Conservation (phyloP, 441 rosid genomes). For the Erodium chrysanthum region DNA sequence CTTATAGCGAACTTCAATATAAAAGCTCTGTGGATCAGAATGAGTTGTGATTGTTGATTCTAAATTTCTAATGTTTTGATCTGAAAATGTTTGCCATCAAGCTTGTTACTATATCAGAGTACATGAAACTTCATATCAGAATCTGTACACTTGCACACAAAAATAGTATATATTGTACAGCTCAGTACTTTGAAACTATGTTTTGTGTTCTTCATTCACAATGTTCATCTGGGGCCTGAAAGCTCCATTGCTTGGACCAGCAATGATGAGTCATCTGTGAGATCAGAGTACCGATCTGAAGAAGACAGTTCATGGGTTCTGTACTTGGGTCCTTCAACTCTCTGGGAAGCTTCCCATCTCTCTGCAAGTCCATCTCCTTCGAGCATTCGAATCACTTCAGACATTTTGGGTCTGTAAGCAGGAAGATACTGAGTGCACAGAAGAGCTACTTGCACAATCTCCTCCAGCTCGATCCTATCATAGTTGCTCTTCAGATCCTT, state of each 20-base stretch:
- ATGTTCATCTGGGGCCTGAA: constrained; percentile 66
- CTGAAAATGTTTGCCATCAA: no score
- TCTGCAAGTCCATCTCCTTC: constrained; percentile 93
- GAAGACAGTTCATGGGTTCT: constrained; percentile 49
- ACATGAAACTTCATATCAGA: constrained; percentile 12
- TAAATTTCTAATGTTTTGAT: no score
- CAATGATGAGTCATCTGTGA: constrained; percentile 68
- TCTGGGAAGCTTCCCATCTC: constrained; percentile 89
- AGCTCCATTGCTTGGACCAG: constrained; percentile 87
- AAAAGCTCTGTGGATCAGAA: background rate
- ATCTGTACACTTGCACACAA: constrained; percentile 23
- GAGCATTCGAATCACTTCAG: constrained; percentile 87
- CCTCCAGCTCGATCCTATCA: constrained; percentile 72
- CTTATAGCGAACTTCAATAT: background rate
- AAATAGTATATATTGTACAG: background rate
- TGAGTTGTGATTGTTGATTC: background rate
- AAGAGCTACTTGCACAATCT: constrained; percentile 75
- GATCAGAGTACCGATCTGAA: constrained; percentile 66
- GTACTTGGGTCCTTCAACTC: constrained; percentile 44
- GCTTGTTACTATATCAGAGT: background rate
- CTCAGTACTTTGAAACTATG: constrained; percentile 7
- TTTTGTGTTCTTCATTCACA: no score
- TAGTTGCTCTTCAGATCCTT: constrained; percentile 64
- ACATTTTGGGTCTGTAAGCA: constrained; percentile 82
- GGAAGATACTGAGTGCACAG: constrained; percentile 78